These are phyloP conservation scores for Pelargonium fulgidum DNA, from an alignment of 441 rosid species.

Conservation along the genomic window DNA sequence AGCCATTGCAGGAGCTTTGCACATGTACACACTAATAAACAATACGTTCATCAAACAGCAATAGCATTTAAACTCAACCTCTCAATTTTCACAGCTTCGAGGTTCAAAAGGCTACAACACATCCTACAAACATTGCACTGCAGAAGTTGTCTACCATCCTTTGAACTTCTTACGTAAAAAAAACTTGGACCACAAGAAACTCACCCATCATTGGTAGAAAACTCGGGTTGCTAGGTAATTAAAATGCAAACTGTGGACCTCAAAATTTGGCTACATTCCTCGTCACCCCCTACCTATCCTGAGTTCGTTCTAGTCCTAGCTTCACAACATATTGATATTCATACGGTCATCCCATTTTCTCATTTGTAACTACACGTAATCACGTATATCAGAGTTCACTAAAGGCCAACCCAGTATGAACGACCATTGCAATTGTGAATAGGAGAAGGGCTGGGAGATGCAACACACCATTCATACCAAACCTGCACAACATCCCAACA, in stretches of 20 bases:
- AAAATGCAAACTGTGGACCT: not conserved
- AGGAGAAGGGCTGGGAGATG: conserved; percentile 55
- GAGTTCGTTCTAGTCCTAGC: not conserved
- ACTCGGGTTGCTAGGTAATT: too few species aligned
- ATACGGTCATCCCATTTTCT: not conserved
- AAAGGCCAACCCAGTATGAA: conserved; percentile 91
- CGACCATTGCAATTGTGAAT: conserved; percentile 89
- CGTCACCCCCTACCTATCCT: not conserved
- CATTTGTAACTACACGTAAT: not conserved
- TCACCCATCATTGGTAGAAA: too few species aligned
- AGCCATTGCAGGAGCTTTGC: too few species aligned
- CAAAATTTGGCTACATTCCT: not conserved
- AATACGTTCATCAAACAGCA: too few species aligned
- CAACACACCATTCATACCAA: conserved; percentile 94
- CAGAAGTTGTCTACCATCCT: too few species aligned
- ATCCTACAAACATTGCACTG: too few species aligned
- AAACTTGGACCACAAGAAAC: too few species aligned
- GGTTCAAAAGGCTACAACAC: too few species aligned
- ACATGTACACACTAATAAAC: too few species aligned
- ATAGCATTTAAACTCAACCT: too few species aligned
- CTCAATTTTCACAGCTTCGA: too few species aligned
- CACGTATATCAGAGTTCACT: conserved; percentile 15
- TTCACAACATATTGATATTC: not conserved
- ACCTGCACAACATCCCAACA: conserved; percentile 43
- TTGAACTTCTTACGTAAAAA: too few species aligned